A percentile compares a stretch with the other conserved stretches of the same genome.
phyloP scores from a whole-genome alignment of 176 grass and related monocot species.

The Zoysia pacifica region DNA sequence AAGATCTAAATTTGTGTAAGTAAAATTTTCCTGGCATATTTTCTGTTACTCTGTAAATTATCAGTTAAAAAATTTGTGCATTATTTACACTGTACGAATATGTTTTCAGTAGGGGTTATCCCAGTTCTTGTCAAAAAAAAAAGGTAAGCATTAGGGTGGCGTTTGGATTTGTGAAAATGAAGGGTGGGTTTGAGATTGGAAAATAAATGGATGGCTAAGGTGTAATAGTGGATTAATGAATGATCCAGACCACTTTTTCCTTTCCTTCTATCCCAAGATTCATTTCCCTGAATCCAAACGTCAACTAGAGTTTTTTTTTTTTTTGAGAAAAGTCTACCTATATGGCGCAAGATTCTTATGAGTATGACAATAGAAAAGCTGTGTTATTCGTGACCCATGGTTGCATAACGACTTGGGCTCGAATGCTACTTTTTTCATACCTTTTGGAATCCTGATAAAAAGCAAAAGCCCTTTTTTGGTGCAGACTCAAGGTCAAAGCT shows the following conservation, averaged over 20 bases:
- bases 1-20: background rate
- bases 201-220: no score
- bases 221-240: no score
- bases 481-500: conserved; percentile 66
- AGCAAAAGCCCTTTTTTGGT: conserved; percentile 12
- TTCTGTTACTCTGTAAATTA: background rate
- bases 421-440: background rate
- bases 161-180: no score
- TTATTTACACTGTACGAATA: background rate
- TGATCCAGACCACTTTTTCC: no score
- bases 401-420: conserved; percentile 12
- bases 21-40: no score
- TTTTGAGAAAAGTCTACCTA: background rate
- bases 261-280: no score
- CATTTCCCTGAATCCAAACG: no score
- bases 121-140: background rate
- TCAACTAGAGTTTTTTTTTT: no score
- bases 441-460: background rate
- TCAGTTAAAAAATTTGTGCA: background rate
- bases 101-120: conserved; percentile 6
- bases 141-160: no score
- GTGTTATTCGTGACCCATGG: background rate
- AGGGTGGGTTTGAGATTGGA: no score
- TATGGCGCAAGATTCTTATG: background rate
- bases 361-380: background rate